Percentiles rank a stretch among this genome's conserved stretches.
Evolutionary conservation across 192 early-diverging fungal species (phyloP).

Genomic region (Globomyces pollinis-pini): DNA sequence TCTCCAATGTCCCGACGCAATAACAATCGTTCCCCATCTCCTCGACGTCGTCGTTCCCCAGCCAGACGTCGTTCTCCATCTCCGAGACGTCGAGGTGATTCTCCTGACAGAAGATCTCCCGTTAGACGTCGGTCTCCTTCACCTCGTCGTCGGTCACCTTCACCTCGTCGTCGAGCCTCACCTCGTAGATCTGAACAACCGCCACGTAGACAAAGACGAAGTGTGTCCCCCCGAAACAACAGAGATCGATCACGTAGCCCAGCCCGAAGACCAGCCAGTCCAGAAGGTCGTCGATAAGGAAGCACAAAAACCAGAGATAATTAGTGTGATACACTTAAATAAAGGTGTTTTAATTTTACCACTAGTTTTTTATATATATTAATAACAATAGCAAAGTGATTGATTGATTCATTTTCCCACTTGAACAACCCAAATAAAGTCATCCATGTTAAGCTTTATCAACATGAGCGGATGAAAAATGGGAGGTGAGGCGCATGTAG

Average conservation of each 20-base stretch:
- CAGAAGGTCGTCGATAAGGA: too few relatives aligned
- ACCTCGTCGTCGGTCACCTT: neutral
- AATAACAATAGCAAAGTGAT: too few relatives aligned
- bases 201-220: too few relatives aligned
- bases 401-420: too few relatives aligned
- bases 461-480: neutral
- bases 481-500: neutral
- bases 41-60: neutral
- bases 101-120: slow-evolving; percentile 1
- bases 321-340: too few relatives aligned
- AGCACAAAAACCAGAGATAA: too few relatives aligned
- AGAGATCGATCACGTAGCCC: too few relatives aligned
- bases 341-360: too few relatives aligned
- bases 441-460: neutral
- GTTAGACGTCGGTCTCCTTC: slow-evolving; percentile 1
- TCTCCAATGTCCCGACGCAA: too few relatives aligned
- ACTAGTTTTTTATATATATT: too few relatives aligned
- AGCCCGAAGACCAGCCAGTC: too few relatives aligned
- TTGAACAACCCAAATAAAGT: neutral
- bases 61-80: neutral
- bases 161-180: neutral
- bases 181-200: neutral
- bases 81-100: neutral
- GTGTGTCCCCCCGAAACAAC: neutral
- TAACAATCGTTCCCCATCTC: neutral